Evolutionary conservation across 1,284 basidiomycete species (phyloP).

Genomic region (Microstroma glucosiphilum): DNA sequence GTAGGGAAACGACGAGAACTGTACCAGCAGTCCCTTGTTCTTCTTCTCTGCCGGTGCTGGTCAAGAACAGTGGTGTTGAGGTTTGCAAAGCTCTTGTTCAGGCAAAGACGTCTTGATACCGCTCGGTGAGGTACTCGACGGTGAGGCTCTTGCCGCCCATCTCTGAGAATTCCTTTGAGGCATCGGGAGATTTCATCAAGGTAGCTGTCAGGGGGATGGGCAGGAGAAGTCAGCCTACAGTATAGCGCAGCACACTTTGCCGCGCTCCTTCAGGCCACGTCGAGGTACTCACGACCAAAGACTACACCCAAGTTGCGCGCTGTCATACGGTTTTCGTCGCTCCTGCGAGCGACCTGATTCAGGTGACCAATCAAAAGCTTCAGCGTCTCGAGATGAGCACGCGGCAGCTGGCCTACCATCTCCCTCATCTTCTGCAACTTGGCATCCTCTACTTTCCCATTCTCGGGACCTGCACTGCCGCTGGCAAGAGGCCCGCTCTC

Average conservation of each 20-base stretch:
- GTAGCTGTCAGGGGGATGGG: too few species aligned
- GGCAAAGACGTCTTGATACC: constrained; percentile 63
- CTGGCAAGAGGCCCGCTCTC: constrained; percentile 85
- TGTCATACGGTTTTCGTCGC: constrained; percentile 80
- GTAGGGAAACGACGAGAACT: too few species aligned
- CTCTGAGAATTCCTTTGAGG: constrained; percentile 83
- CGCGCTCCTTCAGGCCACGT: constrained; percentile 60
- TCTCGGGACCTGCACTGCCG: constrained; percentile 56
- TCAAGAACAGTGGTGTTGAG: too few species aligned
- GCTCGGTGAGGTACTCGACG: constrained; percentile 43
- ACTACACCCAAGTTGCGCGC: constrained; percentile 97
- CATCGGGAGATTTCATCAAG: constrained; percentile 79
- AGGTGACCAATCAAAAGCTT: constrained; percentile 79
- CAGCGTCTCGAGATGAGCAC: constrained; percentile 80
- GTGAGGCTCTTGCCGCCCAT: constrained; percentile 92
- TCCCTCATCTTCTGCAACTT: constrained; percentile 53
- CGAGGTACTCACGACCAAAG: too few species aligned
- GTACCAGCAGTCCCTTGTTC: too few species aligned
- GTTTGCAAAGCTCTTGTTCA: constrained; percentile 44
- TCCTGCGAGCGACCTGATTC: constrained; percentile 52
- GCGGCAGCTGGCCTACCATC: constrained; percentile 71
- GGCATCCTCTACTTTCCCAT: constrained; percentile 7
- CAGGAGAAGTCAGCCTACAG: constrained; percentile 3
- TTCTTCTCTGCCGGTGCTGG: too few species aligned
- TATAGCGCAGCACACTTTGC: background rate